phyloP scores from a whole-genome alignment of 2,329 filamentous ascomycete species.

The Talaromyces sp. region DNA sequence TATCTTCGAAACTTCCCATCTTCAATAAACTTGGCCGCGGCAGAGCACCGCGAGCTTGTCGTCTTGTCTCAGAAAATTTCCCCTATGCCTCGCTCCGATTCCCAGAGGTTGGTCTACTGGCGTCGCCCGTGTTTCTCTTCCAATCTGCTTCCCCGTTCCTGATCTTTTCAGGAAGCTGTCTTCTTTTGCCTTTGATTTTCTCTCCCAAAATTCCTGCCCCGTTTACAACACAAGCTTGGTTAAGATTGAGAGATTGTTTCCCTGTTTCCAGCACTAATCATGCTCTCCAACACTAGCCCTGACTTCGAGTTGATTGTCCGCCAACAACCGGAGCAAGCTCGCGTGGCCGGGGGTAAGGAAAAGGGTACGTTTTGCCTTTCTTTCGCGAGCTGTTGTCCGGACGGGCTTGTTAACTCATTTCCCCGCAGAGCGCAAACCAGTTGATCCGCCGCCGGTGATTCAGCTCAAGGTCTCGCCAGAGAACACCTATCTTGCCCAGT shows the following conservation, averaged over 20 bases:
- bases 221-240: not conserved
- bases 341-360: slow-evolving; percentile 70
- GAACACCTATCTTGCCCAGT: slow-evolving; percentile 58
- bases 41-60: slow-evolving; percentile 17
- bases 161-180: not conserved
- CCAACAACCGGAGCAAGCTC: slow-evolving; percentile 66
- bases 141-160: slow-evolving; percentile 10
- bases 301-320: slow-evolving; percentile 60
- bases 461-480: slow-evolving; percentile 60
- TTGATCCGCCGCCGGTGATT: slow-evolving; percentile 80
- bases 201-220: not conserved
- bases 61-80: slow-evolving; percentile 3
- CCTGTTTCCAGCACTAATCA: slow-evolving; percentile 39
- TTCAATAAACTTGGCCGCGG: slow-evolving; percentile 6
- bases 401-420: not conserved
- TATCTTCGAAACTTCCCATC: not conserved
- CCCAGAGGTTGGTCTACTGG: slow-evolving; percentile 39
- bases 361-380: slow-evolving; percentile 56
- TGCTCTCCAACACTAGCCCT: slow-evolving; percentile 47
- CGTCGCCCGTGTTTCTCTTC: slow-evolving; percentile 22
- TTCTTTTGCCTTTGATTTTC: slow-evolving; percentile 10
- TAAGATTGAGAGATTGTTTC: slow-evolving; percentile 7
- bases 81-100: slow-evolving; percentile 39
- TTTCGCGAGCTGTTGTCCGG: not conserved
- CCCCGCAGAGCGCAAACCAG: slow-evolving; percentile 70